A percentile compares a stretch with the other conserved stretches of the same genome.
Evolutionary conservation across 2,329 filamentous ascomycete species (phyloP).

Genomic region (Curvularia sp.): DNA sequence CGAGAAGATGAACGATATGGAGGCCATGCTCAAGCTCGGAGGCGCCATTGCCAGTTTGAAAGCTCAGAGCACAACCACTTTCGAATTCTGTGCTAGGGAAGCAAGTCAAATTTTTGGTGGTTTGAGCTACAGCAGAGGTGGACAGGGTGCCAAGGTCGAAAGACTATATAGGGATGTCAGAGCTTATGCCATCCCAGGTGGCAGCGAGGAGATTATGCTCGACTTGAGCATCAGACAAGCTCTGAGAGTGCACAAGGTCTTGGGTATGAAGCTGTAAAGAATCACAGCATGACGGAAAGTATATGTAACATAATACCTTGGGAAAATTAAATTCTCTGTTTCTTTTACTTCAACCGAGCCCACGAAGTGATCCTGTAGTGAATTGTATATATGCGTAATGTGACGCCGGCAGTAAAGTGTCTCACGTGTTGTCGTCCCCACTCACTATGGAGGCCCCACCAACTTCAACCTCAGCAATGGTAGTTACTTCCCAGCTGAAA

Average conservation of each 20-base stretch:
- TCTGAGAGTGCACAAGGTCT: slow-evolving; percentile 82
- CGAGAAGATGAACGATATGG: slow-evolving; percentile 88
- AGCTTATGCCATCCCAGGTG: slow-evolving; percentile 93
- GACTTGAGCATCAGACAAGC: slow-evolving; percentile 94
- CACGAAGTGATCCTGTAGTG: no score
- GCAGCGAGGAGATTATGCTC: slow-evolving; percentile 98
- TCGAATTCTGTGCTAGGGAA: slow-evolving; percentile 97
- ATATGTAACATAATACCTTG: not conserved
- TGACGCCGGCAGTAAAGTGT: not conserved
- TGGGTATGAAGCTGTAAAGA: slow-evolving; percentile 91
- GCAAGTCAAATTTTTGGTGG: slow-evolving; percentile 98
- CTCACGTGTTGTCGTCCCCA: not conserved
- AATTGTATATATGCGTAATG: not conserved
- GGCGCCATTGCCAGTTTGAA: slow-evolving; percentile 94
- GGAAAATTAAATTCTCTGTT: not conserved
- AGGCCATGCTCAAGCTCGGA: slow-evolving; percentile 94
- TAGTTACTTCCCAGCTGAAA: slow-evolving; percentile 14
- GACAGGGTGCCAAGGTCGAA: slow-evolving; percentile 95
- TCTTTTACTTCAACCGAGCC: not conserved
- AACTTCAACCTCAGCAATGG: slow-evolving; percentile 9
- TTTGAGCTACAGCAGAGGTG: slow-evolving; percentile 87
- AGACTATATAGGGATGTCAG: slow-evolving; percentile 92
- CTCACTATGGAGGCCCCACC: slow-evolving; percentile 15
- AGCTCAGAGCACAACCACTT: slow-evolving; percentile 90
- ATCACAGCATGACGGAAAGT: not conserved